Evolutionary conservation across 352 stramenopile species (phyloP), one percentile per base, ranked within the genome.

Genomic region (Lagenidium giganteum): DNA sequence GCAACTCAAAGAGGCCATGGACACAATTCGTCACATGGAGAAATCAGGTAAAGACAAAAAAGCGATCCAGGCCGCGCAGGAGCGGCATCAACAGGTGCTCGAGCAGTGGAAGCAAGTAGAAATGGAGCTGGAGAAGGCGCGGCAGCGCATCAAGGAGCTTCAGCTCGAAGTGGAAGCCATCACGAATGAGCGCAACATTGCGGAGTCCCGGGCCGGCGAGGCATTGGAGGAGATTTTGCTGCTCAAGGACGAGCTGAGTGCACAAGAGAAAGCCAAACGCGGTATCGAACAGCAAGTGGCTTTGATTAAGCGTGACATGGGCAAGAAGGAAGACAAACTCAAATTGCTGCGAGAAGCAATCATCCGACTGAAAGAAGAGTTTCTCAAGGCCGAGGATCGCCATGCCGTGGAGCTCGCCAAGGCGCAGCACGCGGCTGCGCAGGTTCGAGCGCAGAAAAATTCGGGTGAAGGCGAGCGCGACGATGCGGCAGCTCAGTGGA

Each of bases 351-450:
- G 83, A 7, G 77, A 89, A 18, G 83, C 84, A 3, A 76, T 96
- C 31, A 78, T 95, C 22, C 74, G 79, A 36, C 52, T 96, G 4
- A 96, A 95, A 48, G 76, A 95, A 40, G 87, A 95, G 47, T 95
- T 95, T 38, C 32, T 95, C 4, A 89, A 93, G 42, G 77, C 70
- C 2, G 78, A 95, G 50, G 76, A 95, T 54, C 60, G 72, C 0
- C 72, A 89, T 38, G 82, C 77, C n/a, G 61, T 87, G 22, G 77
- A 86, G 39, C 52, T 85, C 8, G 70, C 69, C 4, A 80, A 78
- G 38, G 64, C 73, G 2, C 72, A 86, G 24, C 60, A 75, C 16
- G 24, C 51, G n/a, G 57, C 69, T 42, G 60, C 39, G n/a, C 55
- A 61, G n/a, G 46, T 62, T 17, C 59, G 35, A 26, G 21, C 52